These are phyloP conservation scores for Crotalaria pallida DNA, from an alignment of 306 rosid genomes.

Conservation along the genomic window DNA sequence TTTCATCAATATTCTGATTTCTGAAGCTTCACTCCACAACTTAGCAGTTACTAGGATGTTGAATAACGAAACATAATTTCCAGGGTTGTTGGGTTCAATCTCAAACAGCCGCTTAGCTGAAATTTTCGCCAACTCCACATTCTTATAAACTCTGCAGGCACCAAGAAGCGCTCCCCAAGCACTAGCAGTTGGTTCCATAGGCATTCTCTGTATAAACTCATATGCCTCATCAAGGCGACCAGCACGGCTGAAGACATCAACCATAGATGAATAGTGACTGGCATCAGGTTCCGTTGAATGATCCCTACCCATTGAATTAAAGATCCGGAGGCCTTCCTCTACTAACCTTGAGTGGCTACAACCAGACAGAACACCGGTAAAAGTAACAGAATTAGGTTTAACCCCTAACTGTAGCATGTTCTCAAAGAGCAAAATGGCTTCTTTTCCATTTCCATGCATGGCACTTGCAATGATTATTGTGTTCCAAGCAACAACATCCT, in stretches of 20 bases:
- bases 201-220: conserved; percentile 43
- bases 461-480: conserved; percentile 52
- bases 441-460: conserved; percentile 55
- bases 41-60: conserved; percentile 42
- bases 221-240: conserved; percentile 50
- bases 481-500: conserved; percentile 52
- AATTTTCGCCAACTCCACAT: conserved; percentile 39
- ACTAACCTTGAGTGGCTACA: conserved; percentile 56
- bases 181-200: conserved; percentile 45
- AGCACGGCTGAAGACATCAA: conserved; percentile 46
- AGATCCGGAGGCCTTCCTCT: conserved; percentile 37
- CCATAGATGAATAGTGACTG: conserved; percentile 47
- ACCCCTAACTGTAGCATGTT: conserved; percentile 35
- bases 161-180: conserved; percentile 63
- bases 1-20: conserved; percentile 49
- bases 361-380: conserved; percentile 48
- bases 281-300: conserved; percentile 40
- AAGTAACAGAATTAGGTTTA: conserved; percentile 48
- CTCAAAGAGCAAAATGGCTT: conserved; percentile 37
- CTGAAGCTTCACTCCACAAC: conserved; percentile 55
- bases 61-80: conserved; percentile 40
- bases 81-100: conserved; percentile 53
- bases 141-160: conserved; percentile 49
- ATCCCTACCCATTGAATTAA: conserved; percentile 45
- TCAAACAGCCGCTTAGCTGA: conserved; percentile 44